These are phyloP conservation scores for Penicillium psychrofluorescens DNA, from an alignment of 495 filamentous ascomycete species.

Conservation along the genomic window DNA sequence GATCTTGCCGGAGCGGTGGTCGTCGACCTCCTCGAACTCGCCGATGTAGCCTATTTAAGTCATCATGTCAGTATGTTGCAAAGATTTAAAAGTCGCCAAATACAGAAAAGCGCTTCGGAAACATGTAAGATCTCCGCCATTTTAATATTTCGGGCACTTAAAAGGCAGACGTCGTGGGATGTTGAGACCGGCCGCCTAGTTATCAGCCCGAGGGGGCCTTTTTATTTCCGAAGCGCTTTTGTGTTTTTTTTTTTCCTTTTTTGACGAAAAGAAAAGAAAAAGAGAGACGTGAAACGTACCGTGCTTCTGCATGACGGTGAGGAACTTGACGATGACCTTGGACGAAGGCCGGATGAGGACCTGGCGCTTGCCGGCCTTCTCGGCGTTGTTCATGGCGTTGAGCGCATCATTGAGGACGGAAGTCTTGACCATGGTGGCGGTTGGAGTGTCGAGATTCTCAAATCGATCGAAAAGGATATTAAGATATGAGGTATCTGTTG, in stretches of 20 bases:
- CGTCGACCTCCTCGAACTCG: constrained; percentile 99
- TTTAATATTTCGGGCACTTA: constrained; percentile 95
- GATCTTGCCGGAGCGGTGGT: constrained; percentile 98
- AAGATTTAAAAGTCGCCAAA: constrained; percentile 84
- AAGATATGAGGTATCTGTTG: constrained; percentile 71
- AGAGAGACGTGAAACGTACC: constrained; percentile 57
- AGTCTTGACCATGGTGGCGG: constrained; percentile 93
- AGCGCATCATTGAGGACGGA: constrained; percentile 98
- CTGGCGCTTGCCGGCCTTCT: constrained; percentile 98
- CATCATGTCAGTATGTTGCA: constrained; percentile 68
- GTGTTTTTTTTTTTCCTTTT: neutral
- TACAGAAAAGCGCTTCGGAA: constrained; percentile 51
- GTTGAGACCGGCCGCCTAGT: constrained; percentile 90
- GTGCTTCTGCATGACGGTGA: constrained; percentile 97
- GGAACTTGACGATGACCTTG: constrained; percentile 99
- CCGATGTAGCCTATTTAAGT: constrained; percentile 82
- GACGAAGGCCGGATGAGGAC: constrained; percentile 92
- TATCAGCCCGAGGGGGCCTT: constrained; percentile 79
- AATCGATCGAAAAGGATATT: constrained; percentile 42
- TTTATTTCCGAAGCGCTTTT: neutral
- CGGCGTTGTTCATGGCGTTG: constrained; percentile 99
- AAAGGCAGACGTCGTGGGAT: constrained; percentile 87
- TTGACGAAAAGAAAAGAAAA: constrained; percentile 2
- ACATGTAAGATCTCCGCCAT: constrained; percentile 91
- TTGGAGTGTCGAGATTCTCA: constrained; percentile 72